Conservation (phyloP, 495 filamentous ascomycete species). For the Zalerion maritima region DNA sequence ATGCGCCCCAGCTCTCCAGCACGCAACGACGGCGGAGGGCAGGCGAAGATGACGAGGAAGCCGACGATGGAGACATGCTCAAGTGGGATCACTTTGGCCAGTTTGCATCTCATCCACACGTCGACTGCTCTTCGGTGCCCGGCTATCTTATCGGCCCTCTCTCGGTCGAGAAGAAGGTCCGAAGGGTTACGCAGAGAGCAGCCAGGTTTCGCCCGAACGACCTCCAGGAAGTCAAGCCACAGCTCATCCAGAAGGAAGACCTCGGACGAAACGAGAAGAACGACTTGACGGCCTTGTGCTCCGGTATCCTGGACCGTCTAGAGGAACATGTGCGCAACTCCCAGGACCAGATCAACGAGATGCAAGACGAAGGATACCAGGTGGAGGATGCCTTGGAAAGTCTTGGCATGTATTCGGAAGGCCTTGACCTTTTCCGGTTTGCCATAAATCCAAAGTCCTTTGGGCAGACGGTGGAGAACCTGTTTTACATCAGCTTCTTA, state of each 20-base stretch:
- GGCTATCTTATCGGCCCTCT: constrained; percentile 83
- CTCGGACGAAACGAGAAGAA: constrained; percentile 57
- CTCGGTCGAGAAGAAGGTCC: constrained; percentile 69
- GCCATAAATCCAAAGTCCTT: constrained; percentile 81
- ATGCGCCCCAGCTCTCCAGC: constrained; percentile 25
- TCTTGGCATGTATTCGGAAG: constrained; percentile 44
- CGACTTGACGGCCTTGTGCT: constrained; percentile 56
- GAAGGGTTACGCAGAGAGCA: constrained; percentile 51
- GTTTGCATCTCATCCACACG: constrained; percentile 54
- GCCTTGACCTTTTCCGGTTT: constrained; percentile 64
- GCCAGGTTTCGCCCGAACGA: constrained; percentile 47
- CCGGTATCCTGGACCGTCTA: constrained; percentile 41
- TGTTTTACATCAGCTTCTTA: constrained; percentile 93
- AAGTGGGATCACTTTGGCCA: constrained; percentile 81
- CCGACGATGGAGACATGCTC: constrained; percentile 60
- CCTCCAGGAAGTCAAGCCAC: constrained; percentile 51
- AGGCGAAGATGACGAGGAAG: constrained; percentile 40
- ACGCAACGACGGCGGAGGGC: constrained; percentile 32
- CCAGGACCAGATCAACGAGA: too few species aligned
- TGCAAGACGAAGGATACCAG: constrained; percentile 26
- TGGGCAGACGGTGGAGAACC: constrained; percentile 89
- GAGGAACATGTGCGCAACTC: constrained; percentile 2
- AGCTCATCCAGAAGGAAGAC: constrained; percentile 57
- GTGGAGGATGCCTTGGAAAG: constrained; percentile 25
- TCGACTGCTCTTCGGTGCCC: constrained; percentile 59